Evolutionary conservation across 306 rosid genomes (phyloP), one percentile per base, ranked within the genome.

Genomic region (Acacia acuminata): DNA sequence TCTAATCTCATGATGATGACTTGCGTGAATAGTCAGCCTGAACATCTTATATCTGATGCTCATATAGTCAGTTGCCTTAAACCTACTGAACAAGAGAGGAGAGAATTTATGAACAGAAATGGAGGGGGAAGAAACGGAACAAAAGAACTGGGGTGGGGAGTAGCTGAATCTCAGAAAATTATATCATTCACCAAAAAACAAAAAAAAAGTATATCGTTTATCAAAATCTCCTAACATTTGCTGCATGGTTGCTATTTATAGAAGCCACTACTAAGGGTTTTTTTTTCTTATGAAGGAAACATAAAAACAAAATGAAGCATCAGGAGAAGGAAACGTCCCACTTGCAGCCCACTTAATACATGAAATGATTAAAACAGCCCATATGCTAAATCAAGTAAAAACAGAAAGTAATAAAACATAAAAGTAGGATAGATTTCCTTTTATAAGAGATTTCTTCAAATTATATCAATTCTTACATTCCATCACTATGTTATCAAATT

Each of bases 1-100:
- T 74, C 32, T 40, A 16, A 38, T 11, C 76, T 51, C 36, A 67
- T 84, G 81, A 47, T 67, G 45, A 22, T 61, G 60, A 71, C 67
- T 72, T 13, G 20, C 74, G 77, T 74, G 65, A 69, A 56, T 84
- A 25, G 38, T 43, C 43, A 19, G 25, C 10, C 3, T 19, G 22
- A 43, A 70, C 73, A 79, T 75, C 66, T 24, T 17, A 19, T 48
- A 79, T 69, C 10, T 38, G 50, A 58, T 45, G 38, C 44, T 67
- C 44, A 16, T 32, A 63, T 12, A 61, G 14, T 25, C 17, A 24
- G 7, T 4, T 56, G 22, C 67, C 48, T 77, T 63, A 63, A 50
- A 38, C 63, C 22, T 27, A 53, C 75, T n/a, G 17, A 42, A 72
- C 16, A 38, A 1, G 42, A 38, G 42, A 38, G 5, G 42, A 38